Evolutionary conservation across 2,329 filamentous ascomycete species (phyloP).

Genomic region (Diplodia intermedia): DNA sequence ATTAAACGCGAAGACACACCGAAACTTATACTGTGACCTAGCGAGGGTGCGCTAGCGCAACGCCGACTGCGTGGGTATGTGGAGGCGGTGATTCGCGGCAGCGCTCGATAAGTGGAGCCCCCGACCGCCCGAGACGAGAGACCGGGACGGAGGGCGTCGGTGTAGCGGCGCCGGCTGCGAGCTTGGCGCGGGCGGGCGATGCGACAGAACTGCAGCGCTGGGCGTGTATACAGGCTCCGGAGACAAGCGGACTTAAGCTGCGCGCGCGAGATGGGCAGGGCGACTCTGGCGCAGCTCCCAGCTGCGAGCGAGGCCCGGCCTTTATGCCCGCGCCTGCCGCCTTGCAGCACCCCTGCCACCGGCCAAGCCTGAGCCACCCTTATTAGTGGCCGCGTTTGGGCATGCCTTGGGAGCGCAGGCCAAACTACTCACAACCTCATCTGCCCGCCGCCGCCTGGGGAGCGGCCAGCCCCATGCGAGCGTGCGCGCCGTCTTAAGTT

Average conservation of each 20-base stretch:
- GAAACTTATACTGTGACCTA: conserved; percentile 24
- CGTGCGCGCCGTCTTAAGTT: not conserved
- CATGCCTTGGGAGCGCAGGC: not conserved
- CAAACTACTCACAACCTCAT: conserved; percentile 14
- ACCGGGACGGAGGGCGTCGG: conserved; percentile 26
- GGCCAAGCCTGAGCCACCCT: conserved; percentile 20
- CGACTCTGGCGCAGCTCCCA: conserved; percentile 25
- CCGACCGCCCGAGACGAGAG: conserved; percentile 29
- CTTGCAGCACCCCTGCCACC: conserved; percentile 22
- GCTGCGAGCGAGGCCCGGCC: conserved; percentile 24
- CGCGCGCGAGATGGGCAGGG: conserved; percentile 8
- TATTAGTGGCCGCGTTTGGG: conserved; percentile 1
- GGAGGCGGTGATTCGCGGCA: conserved; percentile 25
- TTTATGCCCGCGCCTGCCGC: conserved; percentile 28
- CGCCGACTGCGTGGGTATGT: conserved; percentile 25
- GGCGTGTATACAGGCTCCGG: conserved; percentile 1
- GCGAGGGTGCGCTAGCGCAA: conserved; percentile 21
- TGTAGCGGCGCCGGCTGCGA: conserved; percentile 23
- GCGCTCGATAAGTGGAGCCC: conserved; percentile 7
- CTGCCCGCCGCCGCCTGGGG: conserved; percentile 2
- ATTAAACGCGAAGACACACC: conserved; percentile 26
- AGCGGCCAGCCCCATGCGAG: not conserved
- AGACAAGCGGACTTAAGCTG: conserved; percentile 22
- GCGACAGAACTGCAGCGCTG: conserved; percentile 7
- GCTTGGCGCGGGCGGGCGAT: conserved; percentile 18